Evolutionary conservation across 2,329 filamentous ascomycete genomes (phyloP), one percentile per base, ranked within the genome.

Genomic region (Lomentospora prolificans): DNA sequence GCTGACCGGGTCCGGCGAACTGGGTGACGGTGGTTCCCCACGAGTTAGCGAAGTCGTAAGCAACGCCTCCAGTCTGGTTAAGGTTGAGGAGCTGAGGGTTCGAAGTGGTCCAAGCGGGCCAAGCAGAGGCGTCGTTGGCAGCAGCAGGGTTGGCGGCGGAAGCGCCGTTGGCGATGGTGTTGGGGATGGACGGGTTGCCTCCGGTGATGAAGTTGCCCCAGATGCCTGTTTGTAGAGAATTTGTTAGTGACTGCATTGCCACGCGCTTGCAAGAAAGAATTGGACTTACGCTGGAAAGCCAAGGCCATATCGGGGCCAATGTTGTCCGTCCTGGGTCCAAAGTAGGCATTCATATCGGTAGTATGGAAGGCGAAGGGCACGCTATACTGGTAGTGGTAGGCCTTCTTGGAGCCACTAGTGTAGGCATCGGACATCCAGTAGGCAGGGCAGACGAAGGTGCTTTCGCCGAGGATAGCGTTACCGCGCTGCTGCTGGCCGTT

Each of bases 401-500:
- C 67, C 30, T 68, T 59, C 3, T 66, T 64, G 9, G 57, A 62
- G 12, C 59, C 58, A 7, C 59, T 50, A 54, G 67, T 61, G 57
- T 71, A 81, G 3, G 75, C 76, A 33, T 74, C 68, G 2, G 74
- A 72, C 57, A 81, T 65, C 79, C 78, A 82, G 64, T 81, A 81
- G 0, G 74, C 72, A 0, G 79, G 76, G 62, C 80, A 83, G 44
- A 77, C 70, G 58, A 82, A 81, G 3, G 76, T 78, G 1, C 73
- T 69, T 63, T 84, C 80, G 51, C 74, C 77, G 59, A 76, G 77
- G 53, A 82, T 73, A 61, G 80, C 77, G 24, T 46, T 66, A 8
- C 72, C 76, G 25, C 74, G 72, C 61, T 84, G 78, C 58, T 81
- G 78, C 61, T 79, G 77, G 25, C 79, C 79, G 2, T 72, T 74